These are phyloP conservation scores for Chenopodium formosanum DNA, from an alignment of 148 eudicot genomes.

Conservation along the genomic window DNA sequence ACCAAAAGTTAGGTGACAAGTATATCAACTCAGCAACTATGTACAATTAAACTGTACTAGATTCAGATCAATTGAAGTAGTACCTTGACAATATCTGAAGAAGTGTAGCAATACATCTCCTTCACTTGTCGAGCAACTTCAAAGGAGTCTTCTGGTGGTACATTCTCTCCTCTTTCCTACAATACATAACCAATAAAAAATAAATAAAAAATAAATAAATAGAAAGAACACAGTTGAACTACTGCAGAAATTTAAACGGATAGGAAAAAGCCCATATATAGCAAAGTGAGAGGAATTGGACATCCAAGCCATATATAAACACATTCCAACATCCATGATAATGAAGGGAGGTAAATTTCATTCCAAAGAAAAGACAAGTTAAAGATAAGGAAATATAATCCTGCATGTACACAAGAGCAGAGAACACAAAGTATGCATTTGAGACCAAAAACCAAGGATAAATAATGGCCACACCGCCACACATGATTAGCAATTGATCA, in stretches of 20 bases:
- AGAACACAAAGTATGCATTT: background rate
- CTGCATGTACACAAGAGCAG: background rate
- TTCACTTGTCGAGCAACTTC: slow-evolving; percentile 96
- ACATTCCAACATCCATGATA: background rate
- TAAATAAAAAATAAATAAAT: slow-evolving; percentile 2
- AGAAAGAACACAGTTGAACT: background rate
- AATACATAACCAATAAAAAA: slow-evolving; percentile 12
- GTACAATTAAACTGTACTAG: slow-evolving; percentile 3
- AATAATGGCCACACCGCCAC: background rate
- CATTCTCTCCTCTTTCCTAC: slow-evolving; percentile 98
- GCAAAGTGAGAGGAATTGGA: background rate
- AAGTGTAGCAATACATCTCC: slow-evolving; percentile 93
- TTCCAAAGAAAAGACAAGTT: background rate
- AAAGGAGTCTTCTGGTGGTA: slow-evolving; percentile 93
- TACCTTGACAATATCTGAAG: slow-evolving; percentile 96
- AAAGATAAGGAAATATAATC: background rate
- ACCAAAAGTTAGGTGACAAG: slow-evolving; percentile 11
- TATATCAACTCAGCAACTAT: slow-evolving; percentile 5
- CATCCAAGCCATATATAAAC: background rate
- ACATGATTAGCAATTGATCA: background rate
- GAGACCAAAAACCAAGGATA: background rate
- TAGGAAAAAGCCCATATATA: background rate
- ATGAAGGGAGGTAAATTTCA: background rate
- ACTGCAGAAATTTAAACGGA: background rate
- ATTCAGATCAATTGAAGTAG: background rate